Base-by-base conservation (phyloP, 495 filamentous ascomycete species). In the Bathelium albidoporum region DNA sequence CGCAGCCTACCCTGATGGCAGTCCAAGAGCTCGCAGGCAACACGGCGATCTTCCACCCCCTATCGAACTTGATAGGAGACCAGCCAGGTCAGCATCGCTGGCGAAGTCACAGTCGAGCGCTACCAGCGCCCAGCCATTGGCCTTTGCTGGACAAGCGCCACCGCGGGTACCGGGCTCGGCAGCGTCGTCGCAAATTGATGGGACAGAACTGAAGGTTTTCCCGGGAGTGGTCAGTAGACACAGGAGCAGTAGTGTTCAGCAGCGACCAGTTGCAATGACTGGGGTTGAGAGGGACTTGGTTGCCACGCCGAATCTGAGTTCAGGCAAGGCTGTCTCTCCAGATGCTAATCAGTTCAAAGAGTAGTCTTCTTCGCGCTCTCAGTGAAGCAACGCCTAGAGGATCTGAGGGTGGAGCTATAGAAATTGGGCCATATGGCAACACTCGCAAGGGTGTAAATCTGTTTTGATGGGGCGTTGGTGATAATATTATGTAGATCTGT, bases 151-250 rank as follows among this genome's bases (percentile, higher is more conserved):
- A 20, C 49, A 55, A 29, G 22, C 49, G 10, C 49, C 26, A 29
- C 0, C 49, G 20, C 24, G 22, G 2, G 11, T 55, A 24, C 49
- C 49, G 20, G 49, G 49, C 49, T 55, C 49, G 11, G 49, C 49
- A 10, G 20, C 12, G 16, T 20, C 24, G 4, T 55, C 49, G n/a
- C 49, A 55, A 29, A 9, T 64, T 24, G 59, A 31, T 32, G 70
- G 63, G 1, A 69, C 67, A 20, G 74, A 76, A 62, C 74, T 73
- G 31, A 70, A 65, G 59, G 72, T 76, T 16, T 76, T 76, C 63
- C 74, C 74, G 0, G 74, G 74, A 3, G 72, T 76, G 0, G 67
- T 76, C 28, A 71, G 68, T 59, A 43, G 65, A 11, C 52, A 65
- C n/a, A 59, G 71, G 36, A 63, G 65, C 22, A 68, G 69, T 49